Evolutionary conservation across 2,329 filamentous ascomycete genomes (phyloP).

Genomic region (Curvularia hawaiiensis): DNA sequence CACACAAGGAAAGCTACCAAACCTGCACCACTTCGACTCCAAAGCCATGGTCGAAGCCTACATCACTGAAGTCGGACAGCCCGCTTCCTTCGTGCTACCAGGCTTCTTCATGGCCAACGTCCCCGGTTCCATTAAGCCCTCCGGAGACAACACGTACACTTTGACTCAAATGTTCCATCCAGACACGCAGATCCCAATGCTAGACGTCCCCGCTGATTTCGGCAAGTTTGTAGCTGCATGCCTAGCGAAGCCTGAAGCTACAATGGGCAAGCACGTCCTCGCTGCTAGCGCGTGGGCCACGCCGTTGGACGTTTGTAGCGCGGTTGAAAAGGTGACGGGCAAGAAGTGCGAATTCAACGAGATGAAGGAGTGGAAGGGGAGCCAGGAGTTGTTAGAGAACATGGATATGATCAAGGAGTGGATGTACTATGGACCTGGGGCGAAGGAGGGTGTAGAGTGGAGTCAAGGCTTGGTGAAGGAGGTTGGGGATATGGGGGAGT

Average conservation of each 20-base stretch:
- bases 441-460: slow-evolving; percentile 15
- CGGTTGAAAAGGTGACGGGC: slow-evolving; percentile 7
- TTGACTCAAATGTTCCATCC: background rate
- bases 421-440: slow-evolving; percentile 20
- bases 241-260: background rate
- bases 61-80: slow-evolving; percentile 49
- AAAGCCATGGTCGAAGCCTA: slow-evolving; percentile 63
- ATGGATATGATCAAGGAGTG: slow-evolving; percentile 22
- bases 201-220: background rate
- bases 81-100: slow-evolving; percentile 56
- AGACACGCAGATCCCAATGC: background rate
- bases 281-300: slow-evolving; percentile 8
- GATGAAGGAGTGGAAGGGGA: slow-evolving; percentile 14
- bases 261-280: background rate
- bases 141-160: slow-evolving; percentile 11
- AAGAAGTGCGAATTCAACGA: slow-evolving; percentile 14
- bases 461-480: slow-evolving; percentile 9
- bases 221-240: background rate
- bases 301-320: slow-evolving; percentile 14
- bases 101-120: slow-evolving; percentile 62
- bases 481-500: background rate
- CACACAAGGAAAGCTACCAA: slow-evolving; percentile 40
- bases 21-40: slow-evolving; percentile 59
- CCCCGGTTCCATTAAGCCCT: slow-evolving; percentile 15
- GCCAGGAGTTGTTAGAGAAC: slow-evolving; percentile 22